A percentile compares a stretch with the other conserved stretches of the same genome.
These are phyloP conservation scores for Vigna unguiculata DNA, from an alignment of 306 rosid genomes.

Conservation along the genomic window DNA sequence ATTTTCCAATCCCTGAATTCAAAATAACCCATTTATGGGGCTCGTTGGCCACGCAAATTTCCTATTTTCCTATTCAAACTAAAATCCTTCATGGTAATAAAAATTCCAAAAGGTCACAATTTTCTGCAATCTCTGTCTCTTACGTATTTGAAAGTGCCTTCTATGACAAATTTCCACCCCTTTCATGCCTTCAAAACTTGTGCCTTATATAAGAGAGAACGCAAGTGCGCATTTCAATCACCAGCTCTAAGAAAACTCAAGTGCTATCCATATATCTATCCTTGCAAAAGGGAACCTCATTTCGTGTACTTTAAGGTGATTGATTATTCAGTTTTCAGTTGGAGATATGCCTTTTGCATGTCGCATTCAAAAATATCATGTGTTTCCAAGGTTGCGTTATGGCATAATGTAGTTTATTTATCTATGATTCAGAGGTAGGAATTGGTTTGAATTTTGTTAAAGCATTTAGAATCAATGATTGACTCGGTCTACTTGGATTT, in stretches of 20 bases:
- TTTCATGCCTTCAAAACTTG: constrained; percentile 27
- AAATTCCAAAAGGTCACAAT: constrained; percentile 37
- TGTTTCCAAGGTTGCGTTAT: not conserved
- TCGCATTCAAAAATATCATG: not conserved
- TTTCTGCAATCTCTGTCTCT: constrained; percentile 43
- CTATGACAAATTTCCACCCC: constrained; percentile 15
- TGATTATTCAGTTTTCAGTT: constrained; percentile 5
- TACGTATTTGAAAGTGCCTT: constrained; percentile 45
- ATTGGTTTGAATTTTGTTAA: constrained; percentile 14
- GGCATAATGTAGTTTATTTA: not conserved
- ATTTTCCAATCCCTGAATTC: constrained; percentile 41
- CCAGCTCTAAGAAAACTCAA: not conserved
- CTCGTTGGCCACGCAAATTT: not conserved
- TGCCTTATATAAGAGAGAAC: constrained; percentile 47
- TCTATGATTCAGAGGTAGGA: constrained; percentile 13
- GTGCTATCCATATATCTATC: constrained; percentile 11
- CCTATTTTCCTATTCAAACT: constrained; percentile 45
- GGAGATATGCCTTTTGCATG: not conserved
- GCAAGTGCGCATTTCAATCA: constrained; percentile 4
- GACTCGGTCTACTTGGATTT: constrained; percentile 28
- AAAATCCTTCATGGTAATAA: constrained; percentile 12
- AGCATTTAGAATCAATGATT: constrained; percentile 20
- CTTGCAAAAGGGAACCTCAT: constrained; percentile 20
- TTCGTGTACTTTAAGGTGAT: constrained; percentile 46
- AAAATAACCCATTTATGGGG: constrained; percentile 43